Evolutionary conservation across 225 moss, liverwort and hornwort genomes (phyloP), one percentile per base, ranked within the genome.

Genomic region (Climacium dendroides): DNA sequence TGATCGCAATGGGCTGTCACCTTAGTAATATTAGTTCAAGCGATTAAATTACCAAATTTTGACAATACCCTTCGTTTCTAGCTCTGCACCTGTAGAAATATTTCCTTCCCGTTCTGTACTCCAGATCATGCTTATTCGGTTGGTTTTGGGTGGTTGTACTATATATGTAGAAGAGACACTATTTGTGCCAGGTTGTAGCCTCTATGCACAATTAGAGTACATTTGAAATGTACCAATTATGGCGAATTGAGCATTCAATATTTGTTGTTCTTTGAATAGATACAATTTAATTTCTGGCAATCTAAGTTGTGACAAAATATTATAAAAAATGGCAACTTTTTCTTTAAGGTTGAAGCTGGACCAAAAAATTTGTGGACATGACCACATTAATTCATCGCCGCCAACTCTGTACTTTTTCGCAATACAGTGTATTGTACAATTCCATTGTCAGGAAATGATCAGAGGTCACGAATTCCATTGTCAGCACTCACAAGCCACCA

Each of bases 331-430:
- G 13, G 8, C 4, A 39, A 22, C 4, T 19, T n/a, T 35, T n/a
- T 66, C 12, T 66, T 10, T 12, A 35, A 22, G 7, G 12, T 37
- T 22, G 23, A 69, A 39, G 13, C 4, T 37, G 4, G 2, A 69
- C 14, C 24, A 23, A 37, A 34, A 30, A 37, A 4, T 6, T 20
- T 88, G 79, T 15, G 88, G 83, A 81, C 79, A 60, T 92, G 92
- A 13, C 86, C 88, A 53, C 89, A 88, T 15, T 88, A 86, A 83
- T 86, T 88, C 85, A 92, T 86, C 13, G 86, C 20, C 18, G 41
- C 55, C 53, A 90, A 11, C 70, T 84, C 53, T 60, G 76, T 58
- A 41, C 45, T 58, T 35, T 41, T 34, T 48, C 70, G 86, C 6
- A 88, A 83, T 8, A 8, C 3, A 48, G 47, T 90, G 90, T 78